A percentile compares a stretch with the other conserved stretches of the same genome.
These are phyloP conservation scores for Clonostachys rhizophaga DNA, from an alignment of 2,329 filamentous ascomycete species.

Conservation along the genomic window DNA sequence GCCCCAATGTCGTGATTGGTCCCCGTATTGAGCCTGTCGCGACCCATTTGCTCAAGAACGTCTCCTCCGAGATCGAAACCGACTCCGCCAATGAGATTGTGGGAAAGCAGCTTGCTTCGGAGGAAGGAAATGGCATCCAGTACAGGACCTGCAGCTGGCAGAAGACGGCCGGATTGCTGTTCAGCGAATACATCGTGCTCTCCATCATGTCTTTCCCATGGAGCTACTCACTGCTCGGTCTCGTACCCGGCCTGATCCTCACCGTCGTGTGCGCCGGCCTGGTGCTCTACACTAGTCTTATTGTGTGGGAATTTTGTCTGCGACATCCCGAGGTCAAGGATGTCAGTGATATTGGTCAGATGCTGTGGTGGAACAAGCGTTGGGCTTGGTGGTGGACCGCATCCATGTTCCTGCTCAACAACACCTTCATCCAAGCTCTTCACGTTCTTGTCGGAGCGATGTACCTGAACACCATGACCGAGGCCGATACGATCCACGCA, in stretches of 20 bases:
- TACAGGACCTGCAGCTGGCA: slow-evolving; percentile 93
- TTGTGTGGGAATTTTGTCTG: slow-evolving; percentile 79
- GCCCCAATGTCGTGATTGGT: slow-evolving; percentile 34
- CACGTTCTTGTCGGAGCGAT: slow-evolving; percentile 82
- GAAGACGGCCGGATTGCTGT: slow-evolving; percentile 87
- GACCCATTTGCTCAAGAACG: slow-evolving; percentile 1
- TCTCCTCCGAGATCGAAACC: neutral
- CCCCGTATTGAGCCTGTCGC: slow-evolving; percentile 41
- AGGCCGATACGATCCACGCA: slow-evolving; percentile 53
- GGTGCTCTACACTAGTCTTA: slow-evolving; percentile 70
- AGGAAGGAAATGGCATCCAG: slow-evolving; percentile 76
- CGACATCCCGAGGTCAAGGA: slow-evolving; percentile 88
- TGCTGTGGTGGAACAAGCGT: slow-evolving; percentile 81
- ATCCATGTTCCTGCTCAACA: slow-evolving; percentile 89
- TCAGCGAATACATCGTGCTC: slow-evolving; percentile 93
- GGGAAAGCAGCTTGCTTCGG: slow-evolving; percentile 66
- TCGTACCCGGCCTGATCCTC: slow-evolving; percentile 79
- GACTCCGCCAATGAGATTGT: slow-evolving; percentile 41
- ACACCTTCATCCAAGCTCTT: slow-evolving; percentile 81
- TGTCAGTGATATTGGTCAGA: slow-evolving; percentile 93
- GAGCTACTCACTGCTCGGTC: slow-evolving; percentile 82
- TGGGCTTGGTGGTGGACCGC: slow-evolving; percentile 68
- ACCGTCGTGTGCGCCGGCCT: slow-evolving; percentile 73
- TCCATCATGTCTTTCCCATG: slow-evolving; percentile 93
- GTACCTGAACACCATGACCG: slow-evolving; percentile 86